These are phyloP conservation scores for Microbotryum lychnidis-dioicae DNA, from an alignment of 1,284 basidiomycete species.

Conservation along the genomic window DNA sequence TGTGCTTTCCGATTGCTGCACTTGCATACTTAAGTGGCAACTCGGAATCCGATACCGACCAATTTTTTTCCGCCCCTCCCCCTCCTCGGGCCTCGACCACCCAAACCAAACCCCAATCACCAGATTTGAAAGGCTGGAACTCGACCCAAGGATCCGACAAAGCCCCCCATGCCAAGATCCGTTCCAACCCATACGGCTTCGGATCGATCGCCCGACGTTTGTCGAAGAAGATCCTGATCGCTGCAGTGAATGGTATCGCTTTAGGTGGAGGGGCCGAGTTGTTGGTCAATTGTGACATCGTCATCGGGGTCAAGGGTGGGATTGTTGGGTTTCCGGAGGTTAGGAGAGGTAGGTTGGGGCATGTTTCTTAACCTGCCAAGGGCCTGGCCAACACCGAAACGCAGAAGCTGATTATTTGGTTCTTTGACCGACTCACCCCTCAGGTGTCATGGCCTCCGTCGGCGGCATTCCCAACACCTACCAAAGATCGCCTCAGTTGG, in stretches of 20 bases:
- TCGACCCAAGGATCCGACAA: constrained; percentile 8
- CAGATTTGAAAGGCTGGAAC: constrained; percentile 28
- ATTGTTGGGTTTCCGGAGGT: constrained; percentile 74
- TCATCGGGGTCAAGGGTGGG: constrained; percentile 62
- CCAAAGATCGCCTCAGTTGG: constrained; percentile 16
- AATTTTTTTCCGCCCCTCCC: neutral
- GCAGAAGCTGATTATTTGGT: neutral
- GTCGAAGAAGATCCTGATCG: constrained; percentile 67
- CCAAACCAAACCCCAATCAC: neutral
- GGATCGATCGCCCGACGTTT: constrained; percentile 60
- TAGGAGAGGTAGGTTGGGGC: constrained; percentile 47
- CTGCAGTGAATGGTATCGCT: constrained; percentile 69
- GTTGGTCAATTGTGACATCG: constrained; percentile 70
- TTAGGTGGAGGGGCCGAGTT: constrained; percentile 76
- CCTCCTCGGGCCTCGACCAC: no score
- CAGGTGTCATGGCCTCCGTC: constrained; percentile 58
- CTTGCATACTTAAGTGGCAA: neutral
- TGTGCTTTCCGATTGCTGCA: constrained; percentile 32
- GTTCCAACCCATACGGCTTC: constrained; percentile 54
- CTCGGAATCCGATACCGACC: neutral
- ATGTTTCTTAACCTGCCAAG: neutral
- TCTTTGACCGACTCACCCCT: neutral
- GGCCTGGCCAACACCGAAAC: no score
- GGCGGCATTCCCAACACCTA: constrained; percentile 52
- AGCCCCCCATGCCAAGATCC: constrained; percentile 9